Base-by-base conservation (phyloP, 345 rosid species). In the Brassica incana region DNA sequence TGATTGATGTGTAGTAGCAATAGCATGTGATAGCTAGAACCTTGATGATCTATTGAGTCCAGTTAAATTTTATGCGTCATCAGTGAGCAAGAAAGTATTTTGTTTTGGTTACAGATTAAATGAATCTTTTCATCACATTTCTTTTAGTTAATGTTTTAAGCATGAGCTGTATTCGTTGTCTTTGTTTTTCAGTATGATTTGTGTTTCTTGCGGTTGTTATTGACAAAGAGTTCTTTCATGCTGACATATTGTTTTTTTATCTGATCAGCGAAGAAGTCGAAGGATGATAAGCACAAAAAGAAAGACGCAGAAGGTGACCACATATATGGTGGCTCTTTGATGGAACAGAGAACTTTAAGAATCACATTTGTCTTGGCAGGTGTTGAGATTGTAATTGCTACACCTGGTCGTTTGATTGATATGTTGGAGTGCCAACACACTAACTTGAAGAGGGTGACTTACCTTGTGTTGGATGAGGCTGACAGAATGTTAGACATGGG, bases 401-500 rank as follows among this genome's bases (percentile, higher is more conserved):
- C 98, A 65, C 99, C 99, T 73, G 99, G 99, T 83, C 93, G 99
- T 40, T 77, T 95, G 72, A 90, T 93, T 52, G 99, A 95, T 86
- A 91, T 93, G 96, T 74, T 95, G 88, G 99, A 90, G 82, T 88
- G 90, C 73, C 95, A 88, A 75, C 85, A 89, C 67, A 91, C 96
- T 52, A 90, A 89, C 85, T 86, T 95, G 87, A 85, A 78, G 75
- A 85, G 97, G 83, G 98, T 93, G 78, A 95, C 96, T 52, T 95
- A 91, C 87, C 94, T 95, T 77, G 99, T 91, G 1, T 78, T 95
- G 86, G 99, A 91, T 80, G 99, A 95, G 82, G 97, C 99, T 70
- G 99, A 95, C 82, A 98, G 12, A 93, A 93, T 88, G 99, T 91
- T 84, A 97, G 58, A 52, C 58, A 52, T 52, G 58, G 58, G 58